Base-by-base conservation (phyloP, 2,329 filamentous ascomycete genomes). In the Hymenoscyphus fraxineus region DNA sequence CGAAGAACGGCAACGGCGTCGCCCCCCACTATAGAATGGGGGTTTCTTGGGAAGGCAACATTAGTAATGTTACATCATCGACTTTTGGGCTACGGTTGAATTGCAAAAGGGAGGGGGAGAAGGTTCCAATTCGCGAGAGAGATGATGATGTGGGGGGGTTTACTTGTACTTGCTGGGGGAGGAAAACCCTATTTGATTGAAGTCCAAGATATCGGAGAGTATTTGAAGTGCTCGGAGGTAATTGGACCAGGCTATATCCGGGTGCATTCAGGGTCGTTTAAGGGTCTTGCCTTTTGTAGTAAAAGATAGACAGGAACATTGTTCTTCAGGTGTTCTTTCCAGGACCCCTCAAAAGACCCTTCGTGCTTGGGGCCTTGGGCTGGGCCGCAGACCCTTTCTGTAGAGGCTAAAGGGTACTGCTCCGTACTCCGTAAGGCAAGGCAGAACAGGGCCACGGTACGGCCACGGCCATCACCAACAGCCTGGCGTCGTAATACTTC, bases 301-400 rank as follows among this genome's bases (percentile, higher is more conserved):
- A 59, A 59, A 59, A 44, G 58, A 59, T 59, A 41, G 57, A 13
- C 57, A 59, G 32, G 57, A 59, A 57, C 55, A 38, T 41, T 40
- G 35, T 59, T 59, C 57, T 58, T 58, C 56, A 19, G 3, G 16
- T 35, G 27, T 59, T 44, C 38, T 38, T 57, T 57, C 31, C 15
- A 57, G 55, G 55, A 57, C 55, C 55, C 32, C 15, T 19, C 44
- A 16, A 22, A 19, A 47, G 44, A 54, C 19, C 19, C 47, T 54
- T 54, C 47, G 22, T 54, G 47, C 47, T 54, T 54, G 47, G 27
- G 27, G 27, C 27, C 27, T 27, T 27, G 27, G 27, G 27, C 27
- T 27, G 27, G 22, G 13, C 47, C 47, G 47, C n/a, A 54, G 19
- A 54, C 47, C 47, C 19, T 54, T 35, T 54, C 47, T 54, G 47